Evolutionary conservation across 2,329 filamentous ascomycete genomes (phyloP).

Genomic region (Apiospora saccharicola): DNA sequence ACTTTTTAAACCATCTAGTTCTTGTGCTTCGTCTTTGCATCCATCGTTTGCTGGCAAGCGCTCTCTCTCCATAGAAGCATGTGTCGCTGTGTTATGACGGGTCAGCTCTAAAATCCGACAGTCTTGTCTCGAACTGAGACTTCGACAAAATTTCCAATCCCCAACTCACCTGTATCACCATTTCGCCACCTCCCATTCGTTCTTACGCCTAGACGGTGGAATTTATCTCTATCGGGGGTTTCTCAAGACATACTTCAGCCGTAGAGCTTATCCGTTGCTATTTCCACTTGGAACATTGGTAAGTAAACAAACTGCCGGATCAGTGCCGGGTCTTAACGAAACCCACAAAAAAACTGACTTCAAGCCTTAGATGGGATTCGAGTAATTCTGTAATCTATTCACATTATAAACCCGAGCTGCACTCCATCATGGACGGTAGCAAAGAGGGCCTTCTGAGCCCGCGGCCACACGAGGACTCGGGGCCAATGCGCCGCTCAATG

Average conservation of each 20-base stretch:
- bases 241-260: neutral
- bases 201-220: conserved; percentile 4
- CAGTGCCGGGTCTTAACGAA: neutral
- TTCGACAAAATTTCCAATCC: neutral
- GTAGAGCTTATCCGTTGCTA: neutral
- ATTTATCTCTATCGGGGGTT: neutral
- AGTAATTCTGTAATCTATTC: neutral
- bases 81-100: neutral
- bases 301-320: neutral
- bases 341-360: neutral
- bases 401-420: neutral
- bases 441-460: conserved; percentile 41
- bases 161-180: neutral
- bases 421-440: neutral
- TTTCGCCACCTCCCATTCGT: neutral
- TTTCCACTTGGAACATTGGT: neutral
- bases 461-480: conserved; percentile 31
- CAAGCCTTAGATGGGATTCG: neutral
- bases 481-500: conserved; percentile 31
- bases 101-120: conserved; percentile 2
- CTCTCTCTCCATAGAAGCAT: conserved; percentile 3
- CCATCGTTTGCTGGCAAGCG: conserved; percentile 12
- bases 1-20: neutral
- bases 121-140: conserved; percentile 1
- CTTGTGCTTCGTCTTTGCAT: conserved; percentile 12